Conservation (phyloP, 352 stramenopile genomes). For the Phytophthora constricta region DNA sequence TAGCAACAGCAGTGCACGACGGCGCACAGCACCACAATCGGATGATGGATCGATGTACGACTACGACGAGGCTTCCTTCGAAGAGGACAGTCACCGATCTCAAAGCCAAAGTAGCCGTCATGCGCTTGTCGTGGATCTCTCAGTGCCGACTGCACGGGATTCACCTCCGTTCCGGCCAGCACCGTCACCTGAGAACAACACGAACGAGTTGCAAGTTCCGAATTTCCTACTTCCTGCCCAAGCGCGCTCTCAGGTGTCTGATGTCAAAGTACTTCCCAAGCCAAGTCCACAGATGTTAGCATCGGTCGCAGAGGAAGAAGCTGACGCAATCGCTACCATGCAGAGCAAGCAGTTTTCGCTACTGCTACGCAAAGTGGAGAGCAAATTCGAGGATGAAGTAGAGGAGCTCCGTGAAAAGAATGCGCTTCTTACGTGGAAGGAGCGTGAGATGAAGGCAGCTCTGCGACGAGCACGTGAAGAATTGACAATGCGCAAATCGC, state of each 20-base stretch:
- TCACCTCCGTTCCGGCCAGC: constrained; percentile 44
- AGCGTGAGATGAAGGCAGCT: constrained; percentile 77
- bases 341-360: constrained; percentile 65
- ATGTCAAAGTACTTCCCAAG: constrained; percentile 59
- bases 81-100: constrained; percentile 68
- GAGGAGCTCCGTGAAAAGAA: constrained; percentile 77
- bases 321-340: constrained; percentile 22
- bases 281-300: constrained; percentile 16
- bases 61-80: constrained; percentile 74
- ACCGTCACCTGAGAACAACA: constrained; percentile 11
- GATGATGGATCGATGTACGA: constrained; percentile 38
- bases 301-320: constrained; percentile 37
- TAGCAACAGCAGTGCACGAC: constrained; percentile 22
- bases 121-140: constrained; percentile 59
- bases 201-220: constrained; percentile 14
- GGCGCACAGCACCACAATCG: constrained; percentile 16
- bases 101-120: constrained; percentile 50
- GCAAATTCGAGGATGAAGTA: constrained; percentile 81
- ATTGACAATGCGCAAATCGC: constrained; percentile 65
- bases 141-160: constrained; percentile 49
- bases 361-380: constrained; percentile 78
- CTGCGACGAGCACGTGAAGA: constrained; percentile 69
- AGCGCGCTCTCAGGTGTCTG: constrained; percentile 45
- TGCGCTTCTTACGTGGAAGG: constrained; percentile 68
- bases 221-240: constrained; percentile 19